Evolutionary conservation across 352 stramenopile species (phyloP), one percentile per base, ranked within the genome.

Genomic region (Phytophthora fragariaefolia): DNA sequence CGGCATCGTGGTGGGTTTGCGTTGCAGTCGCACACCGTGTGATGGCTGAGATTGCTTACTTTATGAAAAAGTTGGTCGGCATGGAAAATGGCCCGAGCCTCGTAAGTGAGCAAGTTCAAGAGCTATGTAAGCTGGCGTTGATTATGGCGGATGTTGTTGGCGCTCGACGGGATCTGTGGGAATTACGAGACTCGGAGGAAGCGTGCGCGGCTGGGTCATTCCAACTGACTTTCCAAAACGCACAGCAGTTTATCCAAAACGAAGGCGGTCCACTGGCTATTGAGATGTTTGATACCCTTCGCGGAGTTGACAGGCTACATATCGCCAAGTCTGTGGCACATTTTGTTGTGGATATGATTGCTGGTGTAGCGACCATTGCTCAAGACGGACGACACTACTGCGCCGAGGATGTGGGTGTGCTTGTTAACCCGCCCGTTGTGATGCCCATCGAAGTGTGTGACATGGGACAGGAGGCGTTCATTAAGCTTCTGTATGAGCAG

Each of bases 201-300:
- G 70, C 74, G 12, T 85, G 69, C 40, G 62, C 65, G 10, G 64
- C 74, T 12, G 80, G 78, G 2, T 84, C 80, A 10, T 84, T 86
- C 63, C 53, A 84, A 53, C 68, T 89, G 15, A 75, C 80, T 7
- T 80, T 73, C 58, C 74, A 79, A 42, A 85, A 82, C 56, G 73
- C 75, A 7, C 76, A 90, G 66, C 77, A 86, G 53, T 87, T 90
- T 51, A 86, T 90, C 34, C 74, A 87, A 54, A 85, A 80, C 40
- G 81, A 90, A 43, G 76, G 81, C 20, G 81, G 81, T 0, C 63
- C 71, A 9, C 15, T 90, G 49, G 79, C 76, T 23, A 77, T 80
- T 52, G 78, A 89, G 42, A 81, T 85, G 74, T 85, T 90, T 42
- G 81, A 87, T 42, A 72, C 55, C 3, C 66, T 90, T 18, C 64